These are phyloP conservation scores for Populus deltoides DNA, from an alignment of 345 rosid genomes.

Conservation along the genomic window DNA sequence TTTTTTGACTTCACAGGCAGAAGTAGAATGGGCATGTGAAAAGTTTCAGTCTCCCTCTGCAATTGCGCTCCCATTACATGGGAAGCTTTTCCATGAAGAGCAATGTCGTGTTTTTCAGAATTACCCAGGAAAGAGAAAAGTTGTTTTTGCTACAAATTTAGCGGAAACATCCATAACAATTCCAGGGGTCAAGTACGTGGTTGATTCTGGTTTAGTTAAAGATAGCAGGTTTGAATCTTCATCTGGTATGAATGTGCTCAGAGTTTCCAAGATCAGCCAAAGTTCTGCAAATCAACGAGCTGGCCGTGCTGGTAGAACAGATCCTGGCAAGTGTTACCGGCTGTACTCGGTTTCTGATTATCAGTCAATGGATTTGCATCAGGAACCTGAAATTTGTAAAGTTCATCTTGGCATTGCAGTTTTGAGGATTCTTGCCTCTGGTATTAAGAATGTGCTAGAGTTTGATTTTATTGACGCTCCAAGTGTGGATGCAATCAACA, in stretches of 20 bases:
- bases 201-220: constrained; percentile 85
- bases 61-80: constrained; percentile 72
- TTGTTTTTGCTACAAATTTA: constrained; percentile 83
- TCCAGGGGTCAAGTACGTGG: constrained; percentile 85
- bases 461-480: constrained; percentile 95
- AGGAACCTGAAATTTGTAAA: constrained; percentile 83
- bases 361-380: constrained; percentile 57
- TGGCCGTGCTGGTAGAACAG: constrained; percentile 98
- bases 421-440: constrained; percentile 76
- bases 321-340: constrained; percentile 81
- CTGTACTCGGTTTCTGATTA: constrained; percentile 57
- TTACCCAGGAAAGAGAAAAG: constrained; percentile 68
- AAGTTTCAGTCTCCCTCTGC: constrained; percentile 57
- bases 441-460: constrained; percentile 46
- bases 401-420: constrained; percentile 92
- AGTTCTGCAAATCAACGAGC: constrained; percentile 90
- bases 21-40: constrained; percentile 93
- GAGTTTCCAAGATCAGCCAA: constrained; percentile 63
- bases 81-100: constrained; percentile 72
- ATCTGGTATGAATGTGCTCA: constrained; percentile 82
- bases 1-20: constrained; percentile 83
- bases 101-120: constrained; percentile 61
- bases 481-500: constrained; percentile 55
- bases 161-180: constrained; percentile 98
- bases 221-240: constrained; percentile 72